phyloP scores from a whole-genome alignment of 2,329 filamentous ascomycete species.

The Sarocladium strictum region DNA sequence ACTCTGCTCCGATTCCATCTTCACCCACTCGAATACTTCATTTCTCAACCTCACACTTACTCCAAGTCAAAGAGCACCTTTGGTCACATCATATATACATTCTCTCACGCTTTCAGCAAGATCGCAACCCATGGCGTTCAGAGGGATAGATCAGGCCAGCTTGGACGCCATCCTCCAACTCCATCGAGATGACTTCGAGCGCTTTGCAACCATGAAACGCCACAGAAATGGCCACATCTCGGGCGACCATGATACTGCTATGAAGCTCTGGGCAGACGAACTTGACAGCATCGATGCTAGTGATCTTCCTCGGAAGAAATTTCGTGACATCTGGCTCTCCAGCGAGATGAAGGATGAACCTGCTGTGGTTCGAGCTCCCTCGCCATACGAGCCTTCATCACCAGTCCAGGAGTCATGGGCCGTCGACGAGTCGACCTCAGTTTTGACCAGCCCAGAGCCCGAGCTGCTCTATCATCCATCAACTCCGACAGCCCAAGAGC shows the following conservation, averaged over 20 bases:
- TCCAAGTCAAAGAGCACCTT: background rate
- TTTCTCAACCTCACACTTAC: no score
- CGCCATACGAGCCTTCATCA: no score
- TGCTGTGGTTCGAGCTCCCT: no score
- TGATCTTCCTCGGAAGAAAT: background rate
- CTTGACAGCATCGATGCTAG: background rate
- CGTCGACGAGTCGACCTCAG: no score
- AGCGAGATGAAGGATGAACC: background rate
- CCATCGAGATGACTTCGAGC: slow-evolving; percentile 1
- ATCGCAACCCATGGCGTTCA: background rate
- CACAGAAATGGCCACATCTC: background rate
- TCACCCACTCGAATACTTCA: no score
- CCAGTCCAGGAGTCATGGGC: no score
- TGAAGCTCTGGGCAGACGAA: background rate
- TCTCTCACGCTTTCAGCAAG: no score
- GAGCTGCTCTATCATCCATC: no score
- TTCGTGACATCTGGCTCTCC: background rate
- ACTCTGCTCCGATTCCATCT: no score
- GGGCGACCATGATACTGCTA: background rate
- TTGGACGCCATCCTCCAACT: background rate
- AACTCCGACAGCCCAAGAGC: no score
- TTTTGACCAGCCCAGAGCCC: no score
- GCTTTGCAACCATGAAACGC: background rate
- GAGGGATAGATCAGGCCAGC: background rate
- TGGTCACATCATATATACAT: no score